Conservation (phyloP, 2,329 filamentous ascomycete species). For the Nigrospora osmanthi region DNA sequence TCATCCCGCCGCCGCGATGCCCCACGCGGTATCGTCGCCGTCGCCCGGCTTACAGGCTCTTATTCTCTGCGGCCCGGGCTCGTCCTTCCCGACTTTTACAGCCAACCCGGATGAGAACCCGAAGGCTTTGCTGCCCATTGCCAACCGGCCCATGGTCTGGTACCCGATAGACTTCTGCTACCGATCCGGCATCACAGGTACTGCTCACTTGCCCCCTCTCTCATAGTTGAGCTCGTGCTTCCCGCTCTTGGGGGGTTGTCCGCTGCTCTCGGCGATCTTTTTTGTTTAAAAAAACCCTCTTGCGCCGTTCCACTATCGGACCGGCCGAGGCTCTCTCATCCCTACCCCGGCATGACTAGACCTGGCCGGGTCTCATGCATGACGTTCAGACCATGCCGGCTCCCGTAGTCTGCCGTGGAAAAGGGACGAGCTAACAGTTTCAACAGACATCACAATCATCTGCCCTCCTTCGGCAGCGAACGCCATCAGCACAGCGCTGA, state of each 20-base stretch:
- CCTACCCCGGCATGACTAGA: no score
- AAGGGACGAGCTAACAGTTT: not conserved
- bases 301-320: no score
- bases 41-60: constrained; percentile 73
- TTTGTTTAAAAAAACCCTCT: no score
- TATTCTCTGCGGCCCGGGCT: constrained; percentile 76
- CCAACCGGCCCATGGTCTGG: constrained; percentile 84
- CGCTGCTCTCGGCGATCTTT: no score
- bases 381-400: no score
- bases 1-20: constrained; percentile 41
- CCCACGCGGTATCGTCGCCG: constrained; percentile 66
- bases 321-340: no score
- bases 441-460: constrained; percentile 52
- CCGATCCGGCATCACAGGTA: constrained; percentile 69
- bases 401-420: no score
- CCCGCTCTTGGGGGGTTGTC: no score
- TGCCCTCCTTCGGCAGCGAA: constrained; percentile 57
- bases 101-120: constrained; percentile 73
- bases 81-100: constrained; percentile 76
- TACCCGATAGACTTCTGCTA: constrained; percentile 83
- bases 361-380: no score
- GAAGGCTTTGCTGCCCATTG: constrained; percentile 75
- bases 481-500: constrained; percentile 62
- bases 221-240: no score
- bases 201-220: no score